Conservation (phyloP, 805 yeast genomes). For the Candida fluviatilis region DNA sequence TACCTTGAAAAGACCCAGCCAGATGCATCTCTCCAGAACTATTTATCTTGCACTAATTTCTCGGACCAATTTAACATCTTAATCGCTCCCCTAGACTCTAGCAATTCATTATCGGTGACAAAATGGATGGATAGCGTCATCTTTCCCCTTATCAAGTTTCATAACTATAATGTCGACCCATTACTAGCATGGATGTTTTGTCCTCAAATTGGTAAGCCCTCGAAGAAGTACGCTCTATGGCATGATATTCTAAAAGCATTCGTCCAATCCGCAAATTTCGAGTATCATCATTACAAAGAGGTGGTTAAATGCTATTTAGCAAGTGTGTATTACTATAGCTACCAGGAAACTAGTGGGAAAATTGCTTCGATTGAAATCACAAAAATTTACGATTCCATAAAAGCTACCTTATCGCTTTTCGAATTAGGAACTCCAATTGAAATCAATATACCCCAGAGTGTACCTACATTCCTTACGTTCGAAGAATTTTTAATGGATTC, state of each 20-base stretch:
- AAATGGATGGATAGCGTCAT: slow-evolving; percentile 26
- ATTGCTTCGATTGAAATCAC: slow-evolving; percentile 23
- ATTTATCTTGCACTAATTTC: slow-evolving; percentile 10
- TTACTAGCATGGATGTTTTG: slow-evolving; percentile 23
- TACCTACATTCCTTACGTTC: slow-evolving; percentile 4
- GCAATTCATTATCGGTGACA: slow-evolving; percentile 12
- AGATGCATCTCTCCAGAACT: slow-evolving; percentile 13
- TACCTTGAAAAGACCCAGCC: not conserved
- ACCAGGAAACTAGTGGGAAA: slow-evolving; percentile 9
- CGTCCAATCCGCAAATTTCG: slow-evolving; percentile 6
- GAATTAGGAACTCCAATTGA: not conserved
- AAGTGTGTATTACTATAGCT: slow-evolving; percentile 19
- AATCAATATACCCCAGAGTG: not conserved
- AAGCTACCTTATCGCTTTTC: slow-evolving; percentile 15
- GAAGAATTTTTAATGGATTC: slow-evolving; percentile 14
- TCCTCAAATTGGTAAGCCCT: slow-evolving; percentile 5
- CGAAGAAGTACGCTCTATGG: slow-evolving; percentile 20
- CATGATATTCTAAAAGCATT: slow-evolving; percentile 13
- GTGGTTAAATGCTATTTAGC: slow-evolving; percentile 18
- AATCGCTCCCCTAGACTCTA: slow-evolving; percentile 18
- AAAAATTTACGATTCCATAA: slow-evolving; percentile 25
- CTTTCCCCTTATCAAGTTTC: slow-evolving; percentile 22
- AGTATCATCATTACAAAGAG: slow-evolving; percentile 8
- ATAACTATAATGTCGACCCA: slow-evolving; percentile 19
- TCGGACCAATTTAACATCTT: slow-evolving; percentile 18